Base-by-base conservation (phyloP, 805 yeast species). In the Saturnispora galanensis region DNA sequence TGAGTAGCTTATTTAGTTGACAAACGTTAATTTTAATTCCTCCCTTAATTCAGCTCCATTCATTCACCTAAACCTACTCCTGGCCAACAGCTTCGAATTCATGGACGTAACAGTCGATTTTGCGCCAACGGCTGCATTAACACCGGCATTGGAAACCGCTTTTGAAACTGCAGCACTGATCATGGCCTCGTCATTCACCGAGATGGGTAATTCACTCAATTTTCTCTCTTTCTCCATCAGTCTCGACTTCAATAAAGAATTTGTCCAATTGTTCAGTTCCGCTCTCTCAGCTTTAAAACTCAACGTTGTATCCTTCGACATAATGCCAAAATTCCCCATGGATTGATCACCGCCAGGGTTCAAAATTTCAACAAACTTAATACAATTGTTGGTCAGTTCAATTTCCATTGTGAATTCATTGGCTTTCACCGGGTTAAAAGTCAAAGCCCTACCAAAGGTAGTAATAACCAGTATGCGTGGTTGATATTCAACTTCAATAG, bases 11-110 rank as follows among this genome's bases (percentile, higher is more conserved):
- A 21, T 21, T 21, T 21, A 4, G 26, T 21, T 21, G 2, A 21
- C 26, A 21, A 21, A 21, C 26, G 26, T 21, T 21, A 21, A 21
- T 21, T 21, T 21, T 21, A 21, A 21, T 21, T 21, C 4, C 7
- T 5, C 26, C 26, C 2, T 21, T 21, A 21, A 21, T 38, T 29
- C 32, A 26, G 11, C 17, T 7, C 9, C 18, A 28, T 6, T 13
- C 16, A 3, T 18, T 56, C 65, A 70, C 45, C 66, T 70, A 49
- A 78, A 61, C 17, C 68, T 65, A 42, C 78, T 73, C 54, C 85
- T 63, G 4, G 84, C 79, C 47, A 80, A 60, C 39, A 81, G 65
- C 53, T 75, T 76, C 5, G 85, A 79, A 56, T 77, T 79, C 73
- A 73, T 66, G 12, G 77, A 65, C 3, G 83, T 77, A 16, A 78